Evolutionary conservation across 345 rosid genomes (phyloP).

Genomic region (Salix caprea): DNA sequence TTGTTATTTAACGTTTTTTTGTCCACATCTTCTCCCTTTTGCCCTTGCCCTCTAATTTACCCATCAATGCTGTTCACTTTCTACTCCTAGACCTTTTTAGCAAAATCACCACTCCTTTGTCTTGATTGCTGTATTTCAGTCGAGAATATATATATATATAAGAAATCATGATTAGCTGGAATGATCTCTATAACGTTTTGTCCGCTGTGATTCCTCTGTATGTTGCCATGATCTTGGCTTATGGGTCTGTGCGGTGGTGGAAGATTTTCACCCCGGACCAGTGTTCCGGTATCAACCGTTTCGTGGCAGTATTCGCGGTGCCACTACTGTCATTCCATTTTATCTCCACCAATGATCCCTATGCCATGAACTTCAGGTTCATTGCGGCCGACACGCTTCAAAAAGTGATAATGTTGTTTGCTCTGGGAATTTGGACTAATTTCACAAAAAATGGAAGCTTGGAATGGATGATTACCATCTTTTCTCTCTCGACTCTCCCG

Average conservation of each 20-base stretch:
- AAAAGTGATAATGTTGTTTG: conserved; percentile 19
- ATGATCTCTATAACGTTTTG: conserved; percentile 24
- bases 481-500: conserved; percentile 29
- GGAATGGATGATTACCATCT: conserved; percentile 31
- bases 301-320: conserved; percentile 33
- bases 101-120: neutral
- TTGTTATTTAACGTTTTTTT: conserved; percentile 17
- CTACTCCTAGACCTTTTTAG: neutral
- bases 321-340: conserved; percentile 28
- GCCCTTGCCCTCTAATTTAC: neutral
- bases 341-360: conserved; percentile 23
- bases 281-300: conserved; percentile 35
- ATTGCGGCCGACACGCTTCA: conserved; percentile 39
- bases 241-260: conserved; percentile 34
- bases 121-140: neutral
- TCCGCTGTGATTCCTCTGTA: conserved; percentile 29
- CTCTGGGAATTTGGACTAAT: conserved; percentile 18
- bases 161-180: conserved; percentile 16
- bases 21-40: neutral
- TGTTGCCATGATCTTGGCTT: conserved; percentile 36
- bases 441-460: conserved; percentile 10
- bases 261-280: conserved; percentile 34
- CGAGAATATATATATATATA: neutral
- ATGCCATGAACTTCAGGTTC: conserved; percentile 24
- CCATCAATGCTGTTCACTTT: neutral